These are phyloP conservation scores for Ophiocordyceps sinensis DNA, from an alignment of 2,329 filamentous ascomycete genomes.

Conservation along the genomic window DNA sequence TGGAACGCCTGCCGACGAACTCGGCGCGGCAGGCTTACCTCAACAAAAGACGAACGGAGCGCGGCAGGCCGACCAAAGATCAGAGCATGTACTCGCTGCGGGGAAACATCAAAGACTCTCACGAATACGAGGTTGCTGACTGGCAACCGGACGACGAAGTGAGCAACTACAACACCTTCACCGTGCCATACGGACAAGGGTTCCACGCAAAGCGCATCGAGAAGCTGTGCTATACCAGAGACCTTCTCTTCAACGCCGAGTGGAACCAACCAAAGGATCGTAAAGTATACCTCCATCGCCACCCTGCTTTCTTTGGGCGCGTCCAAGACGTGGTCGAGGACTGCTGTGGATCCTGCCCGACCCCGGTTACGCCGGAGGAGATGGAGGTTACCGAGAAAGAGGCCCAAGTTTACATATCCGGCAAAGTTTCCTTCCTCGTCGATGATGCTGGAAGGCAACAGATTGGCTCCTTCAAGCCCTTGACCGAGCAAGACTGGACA, in stretches of 20 bases:
- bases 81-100: conserved; percentile 25
- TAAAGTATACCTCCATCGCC: conserved; percentile 65
- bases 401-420: conserved; percentile 61
- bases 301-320: conserved; percentile 73
- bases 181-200: conserved; percentile 49
- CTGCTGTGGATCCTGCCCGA: conserved; percentile 69
- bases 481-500: conserved; percentile 75
- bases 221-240: conserved; percentile 67
- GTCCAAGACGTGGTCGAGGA: conserved; percentile 62
- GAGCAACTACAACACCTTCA: conserved; percentile 68
- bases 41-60: conserved; percentile 53
- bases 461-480: conserved; percentile 59
- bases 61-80: conserved; percentile 48
- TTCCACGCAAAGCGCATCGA: conserved; percentile 60
- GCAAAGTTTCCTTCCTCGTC: conserved; percentile 57
- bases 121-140: conserved; percentile 71
- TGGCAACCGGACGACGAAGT: conserved; percentile 68
- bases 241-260: conserved; percentile 70
- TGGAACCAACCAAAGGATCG: conserved; percentile 70
- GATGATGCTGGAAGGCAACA: conserved; percentile 70
- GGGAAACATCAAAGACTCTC: conserved; percentile 63
- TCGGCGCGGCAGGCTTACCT: conserved; percentile 56
- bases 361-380: conserved; percentile 55
- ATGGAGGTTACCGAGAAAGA: conserved; percentile 57
- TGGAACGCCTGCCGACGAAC: conserved; percentile 62